Evolutionary conservation across 805 yeast genomes (phyloP).

Genomic region (Saccharomyces cerevisiae): DNA sequence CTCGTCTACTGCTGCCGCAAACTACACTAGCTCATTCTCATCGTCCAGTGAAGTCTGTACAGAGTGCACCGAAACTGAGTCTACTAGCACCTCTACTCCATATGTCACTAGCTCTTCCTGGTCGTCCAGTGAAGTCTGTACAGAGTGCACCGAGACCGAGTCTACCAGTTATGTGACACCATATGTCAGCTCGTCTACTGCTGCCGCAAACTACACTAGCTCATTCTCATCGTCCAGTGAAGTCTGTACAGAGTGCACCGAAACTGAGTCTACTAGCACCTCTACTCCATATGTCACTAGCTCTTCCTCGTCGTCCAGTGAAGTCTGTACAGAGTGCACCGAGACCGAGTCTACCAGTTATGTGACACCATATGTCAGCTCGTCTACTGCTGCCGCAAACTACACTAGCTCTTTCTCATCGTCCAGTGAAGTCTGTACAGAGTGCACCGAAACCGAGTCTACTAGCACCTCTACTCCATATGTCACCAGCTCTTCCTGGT

Average conservation of each 20-base stretch:
- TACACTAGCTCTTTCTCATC: background rate
- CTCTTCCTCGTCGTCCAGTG: background rate
- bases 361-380: background rate
- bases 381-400: background rate
- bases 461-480: background rate
- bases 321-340: background rate
- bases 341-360: background rate
- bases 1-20: background rate
- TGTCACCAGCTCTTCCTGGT: background rate
- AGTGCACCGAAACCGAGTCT: background rate
- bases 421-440: background rate
- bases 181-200: no score
- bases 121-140: background rate
- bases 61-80: background rate
- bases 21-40: background rate
- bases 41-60: background rate
- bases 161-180: background rate
- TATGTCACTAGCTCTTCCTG: background rate
- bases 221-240: no score
- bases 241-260: no score
- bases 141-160: background rate
- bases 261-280: background rate
- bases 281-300: no score
- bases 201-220: no score
- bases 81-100: background rate